A percentile compares a stretch with the other conserved stretches of the same genome.
Evolutionary conservation across 495 filamentous ascomycete genomes (phyloP).

Genomic region (Schizothecium vesticola): DNA sequence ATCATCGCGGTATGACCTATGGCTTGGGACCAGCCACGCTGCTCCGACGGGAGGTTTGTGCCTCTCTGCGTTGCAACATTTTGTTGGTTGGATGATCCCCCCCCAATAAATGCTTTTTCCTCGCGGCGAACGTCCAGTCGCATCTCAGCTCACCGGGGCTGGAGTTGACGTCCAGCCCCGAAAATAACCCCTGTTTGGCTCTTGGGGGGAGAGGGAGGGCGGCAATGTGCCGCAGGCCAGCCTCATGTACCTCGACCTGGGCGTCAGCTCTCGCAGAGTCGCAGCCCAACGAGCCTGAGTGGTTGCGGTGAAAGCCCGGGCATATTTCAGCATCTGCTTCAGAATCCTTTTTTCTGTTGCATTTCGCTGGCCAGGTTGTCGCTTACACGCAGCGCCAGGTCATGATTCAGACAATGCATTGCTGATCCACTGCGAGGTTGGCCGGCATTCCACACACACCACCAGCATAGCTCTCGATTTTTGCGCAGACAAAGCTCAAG

Average conservation of each 20-base stretch:
- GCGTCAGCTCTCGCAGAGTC: neutral
- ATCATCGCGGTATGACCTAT: neutral
- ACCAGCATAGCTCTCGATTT: neutral
- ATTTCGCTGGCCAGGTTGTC: neutral
- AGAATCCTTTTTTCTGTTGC: neutral
- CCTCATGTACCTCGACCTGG: neutral
- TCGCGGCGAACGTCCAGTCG: neutral
- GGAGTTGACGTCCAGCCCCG: neutral
- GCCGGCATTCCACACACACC: neutral
- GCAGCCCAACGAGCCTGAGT: neutral
- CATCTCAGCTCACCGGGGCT: neutral
- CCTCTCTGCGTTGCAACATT: neutral
- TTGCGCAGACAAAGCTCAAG: neutral
- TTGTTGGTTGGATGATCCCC: neutral
- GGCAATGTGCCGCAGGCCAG: neutral
- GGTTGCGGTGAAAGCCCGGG: neutral
- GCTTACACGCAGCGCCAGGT: neutral
- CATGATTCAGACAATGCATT: constrained; percentile 10
- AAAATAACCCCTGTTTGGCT: neutral
- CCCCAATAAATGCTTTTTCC: neutral
- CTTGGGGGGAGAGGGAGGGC: neutral
- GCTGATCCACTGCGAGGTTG: constrained; percentile 8
- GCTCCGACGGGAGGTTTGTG: neutral
- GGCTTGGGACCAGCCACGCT: neutral
- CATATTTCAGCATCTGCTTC: neutral